Evolutionary conservation across 2,329 filamentous ascomycete genomes (phyloP), one percentile per base, ranked within the genome.

Genomic region (Clarireedia monteithiana): DNA sequence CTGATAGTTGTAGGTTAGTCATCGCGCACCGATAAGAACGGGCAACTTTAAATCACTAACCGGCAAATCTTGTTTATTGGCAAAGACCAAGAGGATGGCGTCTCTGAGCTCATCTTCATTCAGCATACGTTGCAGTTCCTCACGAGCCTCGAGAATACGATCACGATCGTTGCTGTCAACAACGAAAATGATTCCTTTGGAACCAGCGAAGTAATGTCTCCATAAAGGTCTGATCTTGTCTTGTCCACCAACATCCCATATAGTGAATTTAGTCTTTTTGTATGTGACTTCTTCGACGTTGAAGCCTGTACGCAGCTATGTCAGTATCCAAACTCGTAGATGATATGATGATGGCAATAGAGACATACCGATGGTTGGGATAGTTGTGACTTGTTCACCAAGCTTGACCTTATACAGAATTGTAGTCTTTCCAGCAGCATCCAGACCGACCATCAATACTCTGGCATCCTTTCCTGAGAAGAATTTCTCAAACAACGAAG

Each of bases 381-480:
- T 99, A 67, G 94, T 99, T 72, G 94, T 97, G 74, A 97, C 94
- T 73, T 95, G 94, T 82, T 96, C 88, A 78, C 94, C 92, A 72
- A 99, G 89, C 85, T 99, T 99, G 75, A 99, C 86, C 84, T 99
- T 99, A 82, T 99, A 99, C 68, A 99, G 86, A 73, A 99, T 99
- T 69, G 94, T 99, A 72, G 94, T 99, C 85, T 99, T 99, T 88
- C 94, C 94, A 75, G 94, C 94, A 70, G 94, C 94, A 77, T 99
- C 94, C 71, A 99, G 86, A 84, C 94, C 94, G 69, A 99, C 91
- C 94, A 99, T 99, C 77, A 99, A 77, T 80, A 99, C 96, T 82
- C 94, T 86, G 94, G 99, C 99, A 85, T 99, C 94, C 86, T 97
- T 97, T 88, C 96, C 96, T 72, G 92, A 91, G 87, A 90, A 96